Percentiles rank a stretch among this genome's conserved stretches.
phyloP scores from a whole-genome alignment of 176 grass and related monocot genomes.

The Areca catechu region DNA sequence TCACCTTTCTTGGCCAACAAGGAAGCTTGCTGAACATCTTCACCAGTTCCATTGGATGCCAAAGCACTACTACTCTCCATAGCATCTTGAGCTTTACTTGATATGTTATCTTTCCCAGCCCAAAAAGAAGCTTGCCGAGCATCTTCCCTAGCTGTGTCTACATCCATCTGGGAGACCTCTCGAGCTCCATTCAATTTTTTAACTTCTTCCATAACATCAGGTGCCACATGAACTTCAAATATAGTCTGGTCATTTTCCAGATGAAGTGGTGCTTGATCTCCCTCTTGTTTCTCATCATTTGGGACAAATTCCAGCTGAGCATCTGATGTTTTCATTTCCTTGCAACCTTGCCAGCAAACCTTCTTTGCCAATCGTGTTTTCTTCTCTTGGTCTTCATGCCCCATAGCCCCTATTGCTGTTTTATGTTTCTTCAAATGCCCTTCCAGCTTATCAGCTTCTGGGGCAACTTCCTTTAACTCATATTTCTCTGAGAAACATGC shows the following conservation, averaged over 20 bases:
- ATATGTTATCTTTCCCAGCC: too few relatives aligned
- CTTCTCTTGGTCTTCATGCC: slow-evolving; percentile 25
- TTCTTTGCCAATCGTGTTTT: slow-evolving; percentile 4
- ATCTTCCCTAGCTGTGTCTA: not conserved
- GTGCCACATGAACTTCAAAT: slow-evolving; percentile 8
- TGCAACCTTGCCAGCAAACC: slow-evolving; percentile 13
- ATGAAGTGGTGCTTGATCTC: slow-evolving; percentile 15
- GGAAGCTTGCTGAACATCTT: slow-evolving; percentile 14
- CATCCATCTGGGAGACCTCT: slow-evolving; percentile 13
- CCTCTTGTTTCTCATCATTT: slow-evolving; percentile 20
- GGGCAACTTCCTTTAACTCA: slow-evolving; percentile 1
- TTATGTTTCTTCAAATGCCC: slow-evolving; percentile 18
- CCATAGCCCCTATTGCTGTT: slow-evolving; percentile 24
- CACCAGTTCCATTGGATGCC: too few relatives aligned
- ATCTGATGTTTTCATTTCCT: slow-evolving; percentile 16
- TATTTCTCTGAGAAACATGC: slow-evolving; percentile 12
- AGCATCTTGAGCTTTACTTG: too few relatives aligned
- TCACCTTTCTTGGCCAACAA: slow-evolving; percentile 24
- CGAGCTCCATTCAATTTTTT: slow-evolving; percentile 17
- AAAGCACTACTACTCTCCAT: too few relatives aligned
- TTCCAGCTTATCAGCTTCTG: slow-evolving; percentile 12
- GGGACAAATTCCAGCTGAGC: slow-evolving; percentile 13
- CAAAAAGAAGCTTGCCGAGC: too few relatives aligned
- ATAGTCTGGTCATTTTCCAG: slow-evolving; percentile 19
- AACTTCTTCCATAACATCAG: slow-evolving; percentile 30